Base-by-base conservation (phyloP, 768 basidiomycete genomes). In the Leccinum sublutescens region DNA sequence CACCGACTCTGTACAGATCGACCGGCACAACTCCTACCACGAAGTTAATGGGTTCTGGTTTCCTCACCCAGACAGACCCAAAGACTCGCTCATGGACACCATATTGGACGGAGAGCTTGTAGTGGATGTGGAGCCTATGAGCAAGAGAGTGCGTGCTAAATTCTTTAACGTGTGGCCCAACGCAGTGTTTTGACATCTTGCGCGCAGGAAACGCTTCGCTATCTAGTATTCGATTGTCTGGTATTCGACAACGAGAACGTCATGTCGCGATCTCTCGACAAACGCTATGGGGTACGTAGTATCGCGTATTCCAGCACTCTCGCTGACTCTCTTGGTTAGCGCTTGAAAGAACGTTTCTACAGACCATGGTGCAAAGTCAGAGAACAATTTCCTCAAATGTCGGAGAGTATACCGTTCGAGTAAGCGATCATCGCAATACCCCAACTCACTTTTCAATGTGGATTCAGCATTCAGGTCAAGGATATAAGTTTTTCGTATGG, bases 71-170 rank as follows among this genome's bases (percentile, higher is more conserved):
- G 91, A 90, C 64, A 81, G 87, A 61, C 85, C 83, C 2, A 76
- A 76, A 61, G 78, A 76, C 19, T 87, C 89, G 3, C 79, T 97
- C 43, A 79, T 83, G 63, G 88, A 90, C 68, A 92, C 92, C 1
- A 77, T 99, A 10, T 74, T 98, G 19, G 97, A 99, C 68, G 97
- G 93, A 38, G 97, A 99, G 71, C 84, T 98, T 47, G 94, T 99
- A 5, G 78, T 93, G 54, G 97, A 99, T 68, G 81, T 88, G 25
- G 93, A 98, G 70, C 89, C 88, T 9, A 74, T 72, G 38, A 93
- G 87, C 34, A 84, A 83, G 49, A 76, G 79, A 69, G 95, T 92
- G 63, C 63, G 86, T 72, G 14, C 51, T 43, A 43, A 3, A 15
- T 53, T 21, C n/a, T 40, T 55, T 25, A 14, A 48, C 23, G 3